These are phyloP conservation scores for Annulohypoxylon bovei DNA, from an alignment of 495 filamentous ascomycete genomes.

Conservation along the genomic window DNA sequence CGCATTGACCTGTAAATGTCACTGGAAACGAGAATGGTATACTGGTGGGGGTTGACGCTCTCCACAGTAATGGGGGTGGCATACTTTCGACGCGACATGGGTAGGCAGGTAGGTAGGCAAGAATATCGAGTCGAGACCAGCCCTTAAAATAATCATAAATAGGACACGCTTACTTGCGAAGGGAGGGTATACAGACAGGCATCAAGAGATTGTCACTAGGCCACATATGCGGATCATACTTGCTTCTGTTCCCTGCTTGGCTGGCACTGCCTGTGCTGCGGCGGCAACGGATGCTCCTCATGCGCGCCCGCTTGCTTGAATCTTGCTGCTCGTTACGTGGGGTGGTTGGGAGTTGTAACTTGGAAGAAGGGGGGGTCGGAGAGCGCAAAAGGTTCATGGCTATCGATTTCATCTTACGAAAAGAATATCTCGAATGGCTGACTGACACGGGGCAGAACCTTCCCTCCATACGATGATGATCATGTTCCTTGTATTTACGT, in stretches of 20 bases:
- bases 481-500: not conserved
- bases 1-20: not conserved
- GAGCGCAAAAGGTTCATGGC: conserved; percentile 23
- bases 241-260: conserved; percentile 50
- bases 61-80: conserved; percentile 38
- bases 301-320: conserved; percentile 36
- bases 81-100: conserved; percentile 33
- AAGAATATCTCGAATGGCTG: conserved; percentile 25
- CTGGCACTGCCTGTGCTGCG: conserved; percentile 36
- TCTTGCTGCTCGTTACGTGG: conserved; percentile 32
- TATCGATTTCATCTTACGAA: conserved; percentile 25
- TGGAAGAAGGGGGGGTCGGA: conserved; percentile 12
- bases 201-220: conserved; percentile 39
- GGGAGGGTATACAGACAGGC: conserved; percentile 34
- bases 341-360: conserved; percentile 35
- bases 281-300: conserved; percentile 34
- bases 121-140: conserved; percentile 41
- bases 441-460: conserved; percentile 27
- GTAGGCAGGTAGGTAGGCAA: conserved; percentile 28
- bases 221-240: conserved; percentile 53
- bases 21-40: conserved; percentile 14
- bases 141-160: conserved; percentile 36
- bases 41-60: conserved; percentile 36
- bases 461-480: conserved; percentile 11
- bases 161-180: conserved; percentile 18